These are phyloP conservation scores for Trametes pubescens DNA, from an alignment of 1,284 basidiomycete genomes.

Conservation along the genomic window DNA sequence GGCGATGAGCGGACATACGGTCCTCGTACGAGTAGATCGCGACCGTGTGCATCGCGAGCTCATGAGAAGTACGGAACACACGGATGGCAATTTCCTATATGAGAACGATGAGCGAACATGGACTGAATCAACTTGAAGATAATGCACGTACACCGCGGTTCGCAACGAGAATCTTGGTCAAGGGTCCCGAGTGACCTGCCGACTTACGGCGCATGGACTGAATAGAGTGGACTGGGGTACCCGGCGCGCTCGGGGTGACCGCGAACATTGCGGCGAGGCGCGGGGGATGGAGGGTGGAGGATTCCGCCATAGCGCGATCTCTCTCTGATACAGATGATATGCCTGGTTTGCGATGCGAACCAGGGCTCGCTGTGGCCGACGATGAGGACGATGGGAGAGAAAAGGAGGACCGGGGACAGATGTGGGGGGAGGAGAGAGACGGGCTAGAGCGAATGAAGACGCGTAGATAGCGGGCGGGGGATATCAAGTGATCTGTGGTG, in stretches of 20 bases:
- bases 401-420: constrained; percentile 6
- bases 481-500: constrained; percentile 33
- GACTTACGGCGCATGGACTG: constrained; percentile 91
- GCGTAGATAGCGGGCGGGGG: constrained; percentile 28
- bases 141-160: constrained; percentile 85
- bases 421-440: constrained; percentile 21
- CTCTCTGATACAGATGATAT: constrained; percentile 3
- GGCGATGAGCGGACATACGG: constrained; percentile 95
- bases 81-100: constrained; percentile 97
- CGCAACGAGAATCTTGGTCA: constrained; percentile 95
- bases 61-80: constrained; percentile 98
- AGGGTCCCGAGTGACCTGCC: constrained; percentile 88
- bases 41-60: constrained; percentile 99
- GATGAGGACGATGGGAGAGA: constrained; percentile 24
- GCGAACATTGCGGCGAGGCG: constrained; percentile 76
- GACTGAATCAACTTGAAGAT: constrained; percentile 5
- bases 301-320: constrained; percentile 32
- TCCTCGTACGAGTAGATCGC: constrained; percentile 99
- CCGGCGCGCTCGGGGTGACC: constrained; percentile 74
- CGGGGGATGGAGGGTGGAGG: constrained; percentile 70
- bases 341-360: not conserved
- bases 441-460: constrained; percentile 24
- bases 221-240: constrained; percentile 88
- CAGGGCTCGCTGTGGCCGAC: constrained; percentile 19
- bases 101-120: constrained; percentile 12